These are phyloP conservation scores for Tillandsia fasciculata DNA, from an alignment of 176 grass and related monocot species.

Conservation along the genomic window DNA sequence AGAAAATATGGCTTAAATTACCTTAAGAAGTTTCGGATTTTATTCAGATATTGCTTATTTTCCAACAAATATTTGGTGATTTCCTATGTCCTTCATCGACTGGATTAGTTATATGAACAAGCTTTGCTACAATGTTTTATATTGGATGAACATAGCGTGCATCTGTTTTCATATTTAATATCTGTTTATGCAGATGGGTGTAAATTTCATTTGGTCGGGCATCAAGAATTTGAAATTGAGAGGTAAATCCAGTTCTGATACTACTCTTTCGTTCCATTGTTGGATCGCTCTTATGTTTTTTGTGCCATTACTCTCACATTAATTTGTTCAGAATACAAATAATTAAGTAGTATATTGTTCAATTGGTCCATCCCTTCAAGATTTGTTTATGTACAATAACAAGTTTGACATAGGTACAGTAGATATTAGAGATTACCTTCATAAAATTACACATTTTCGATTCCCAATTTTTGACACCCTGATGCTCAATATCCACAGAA, in stretches of 20 bases:
- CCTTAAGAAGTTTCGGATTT: background rate
- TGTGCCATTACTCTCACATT: no score
- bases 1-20: background rate
- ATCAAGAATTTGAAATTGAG: constrained; percentile 69
- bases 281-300: no score
- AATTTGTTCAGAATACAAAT: no score
- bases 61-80: background rate
- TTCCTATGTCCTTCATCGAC: background rate
- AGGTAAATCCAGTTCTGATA: constrained; percentile 35
- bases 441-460: no score
- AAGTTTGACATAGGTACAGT: no score
- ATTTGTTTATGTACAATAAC: no score
- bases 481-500: no score
- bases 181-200: constrained; percentile 73
- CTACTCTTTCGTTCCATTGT: background rate
- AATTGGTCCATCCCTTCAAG: no score
- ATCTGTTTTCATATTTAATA: constrained; percentile 27
- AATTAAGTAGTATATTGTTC: no score
- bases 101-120: background rate
- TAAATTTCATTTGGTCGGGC: constrained; percentile 84
- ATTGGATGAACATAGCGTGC: constrained; percentile 12
- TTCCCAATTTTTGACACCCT: no score
- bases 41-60: background rate
- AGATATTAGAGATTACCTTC: no score
- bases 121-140: background rate